These are phyloP conservation scores for Claviceps fusiformis DNA, from an alignment of 2,329 filamentous ascomycete species.

Conservation along the genomic window DNA sequence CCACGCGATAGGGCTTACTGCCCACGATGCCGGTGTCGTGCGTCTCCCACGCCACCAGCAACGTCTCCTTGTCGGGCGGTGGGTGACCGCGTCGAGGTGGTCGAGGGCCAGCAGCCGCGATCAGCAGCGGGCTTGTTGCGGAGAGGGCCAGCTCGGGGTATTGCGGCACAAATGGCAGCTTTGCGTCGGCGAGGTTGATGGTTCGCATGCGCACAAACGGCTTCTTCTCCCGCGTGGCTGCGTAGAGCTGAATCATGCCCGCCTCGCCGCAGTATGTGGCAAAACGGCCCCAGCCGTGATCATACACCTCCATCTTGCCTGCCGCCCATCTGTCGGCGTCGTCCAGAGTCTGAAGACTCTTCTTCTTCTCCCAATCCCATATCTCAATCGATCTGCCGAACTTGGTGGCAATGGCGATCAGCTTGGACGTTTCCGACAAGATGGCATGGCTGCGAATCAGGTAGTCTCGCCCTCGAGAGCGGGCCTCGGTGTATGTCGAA, in stretches of 20 bases:
- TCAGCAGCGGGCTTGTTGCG: slow-evolving; percentile 23
- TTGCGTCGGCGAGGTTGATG: slow-evolving; percentile 22
- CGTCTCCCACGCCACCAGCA: slow-evolving; percentile 27
- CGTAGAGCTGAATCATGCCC: slow-evolving; percentile 21
- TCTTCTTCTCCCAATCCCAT: slow-evolving; percentile 26
- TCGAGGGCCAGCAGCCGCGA: slow-evolving; percentile 24
- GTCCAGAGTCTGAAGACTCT: slow-evolving; percentile 24
- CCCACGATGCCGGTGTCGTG: slow-evolving; percentile 12
- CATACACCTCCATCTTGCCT: slow-evolving; percentile 21
- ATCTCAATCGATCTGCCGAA: slow-evolving; percentile 27
- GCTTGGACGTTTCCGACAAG: slow-evolving; percentile 23
- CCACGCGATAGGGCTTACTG: slow-evolving; percentile 21
- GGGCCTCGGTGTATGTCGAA: slow-evolving; percentile 24
- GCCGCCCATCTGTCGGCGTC: slow-evolving; percentile 25
- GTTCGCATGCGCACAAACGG: slow-evolving; percentile 21
- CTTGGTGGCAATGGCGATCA: slow-evolving; percentile 24
- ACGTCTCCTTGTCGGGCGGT: slow-evolving; percentile 22
- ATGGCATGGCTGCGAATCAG: slow-evolving; percentile 29
- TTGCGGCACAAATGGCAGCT: slow-evolving; percentile 23
- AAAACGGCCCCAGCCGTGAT: slow-evolving; percentile 19
- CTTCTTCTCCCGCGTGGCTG: slow-evolving; percentile 20
- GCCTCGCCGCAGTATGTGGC: slow-evolving; percentile 21
- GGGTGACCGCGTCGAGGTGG: slow-evolving; percentile 24
- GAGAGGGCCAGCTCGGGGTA: slow-evolving; percentile 27
- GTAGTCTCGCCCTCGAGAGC: slow-evolving; percentile 25